Base-by-base conservation (phyloP, 371 early-diverging fungal species). In the Mortierella sp. region DNA sequence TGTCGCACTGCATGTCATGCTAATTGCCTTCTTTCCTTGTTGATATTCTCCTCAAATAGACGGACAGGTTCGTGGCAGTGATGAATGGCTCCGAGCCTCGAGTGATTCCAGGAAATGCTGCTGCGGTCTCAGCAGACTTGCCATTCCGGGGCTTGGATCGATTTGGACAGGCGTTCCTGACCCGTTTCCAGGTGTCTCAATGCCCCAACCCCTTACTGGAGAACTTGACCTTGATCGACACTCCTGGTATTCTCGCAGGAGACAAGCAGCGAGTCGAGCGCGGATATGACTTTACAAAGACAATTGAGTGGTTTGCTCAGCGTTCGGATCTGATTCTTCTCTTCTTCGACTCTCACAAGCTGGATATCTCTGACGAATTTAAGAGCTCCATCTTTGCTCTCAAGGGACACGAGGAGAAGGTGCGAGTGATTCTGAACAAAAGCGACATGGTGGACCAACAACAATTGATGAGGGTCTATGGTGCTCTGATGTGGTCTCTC, bases 401-500 rank as follows among this genome's bases (percentile, higher is more conserved):
- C 76, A 91, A 92, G 63, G 96, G 96, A 11, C 95, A 97, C 71
- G 96, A 96, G 75, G 97, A 97, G 73, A 97, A 97, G 80, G 91
- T 96, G 14, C 91, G 95, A 47, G 93, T 97, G 0, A 93, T 97
- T 42, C 88, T 97, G 50, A 97, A 97, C 90, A 97, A 97, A 88
- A 93, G 94, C 74, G 97, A 97, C 83, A 94, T 93, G 94, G 94
- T 97, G 57, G 94, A 89, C 78, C 94, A 94, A 60, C 97, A 97
- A 80, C 96, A 97, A 88, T 82, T 97, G 77, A 95, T 97, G 96
- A 92, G 97, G 28, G 97, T 97, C 84, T 96, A 96, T 82, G 97
- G 97, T 73, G 97, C 97, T 9, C 89, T 97, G 90, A 97, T 97
- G 98, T 97, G 97, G 97, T 96, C 97, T 31, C 91, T 97, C 16